phyloP scores from a whole-genome alignment of 148 eudicot species.

The Persicaria tinctoria region DNA sequence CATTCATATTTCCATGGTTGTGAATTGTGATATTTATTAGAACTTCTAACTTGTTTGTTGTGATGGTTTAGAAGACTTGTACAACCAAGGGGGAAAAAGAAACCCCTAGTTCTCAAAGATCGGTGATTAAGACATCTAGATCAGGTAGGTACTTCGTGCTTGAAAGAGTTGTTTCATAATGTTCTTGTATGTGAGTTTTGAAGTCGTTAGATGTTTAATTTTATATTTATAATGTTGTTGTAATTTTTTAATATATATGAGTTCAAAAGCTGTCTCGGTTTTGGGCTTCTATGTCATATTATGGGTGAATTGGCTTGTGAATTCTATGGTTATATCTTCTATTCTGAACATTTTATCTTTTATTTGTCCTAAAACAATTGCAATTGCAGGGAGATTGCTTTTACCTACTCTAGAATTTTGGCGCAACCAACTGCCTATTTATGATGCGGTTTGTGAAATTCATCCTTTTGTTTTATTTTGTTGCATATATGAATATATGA shows the following conservation, averaged over 20 bases:
- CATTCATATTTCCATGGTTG: background rate
- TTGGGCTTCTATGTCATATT: background rate
- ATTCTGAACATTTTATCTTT: background rate
- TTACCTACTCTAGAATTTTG: constrained; percentile 12
- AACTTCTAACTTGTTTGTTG: constrained; percentile 5
- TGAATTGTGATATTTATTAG: background rate
- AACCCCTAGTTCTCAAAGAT: constrained; percentile 1
- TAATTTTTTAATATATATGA: no score
- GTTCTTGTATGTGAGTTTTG: background rate
- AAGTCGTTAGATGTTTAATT: background rate
- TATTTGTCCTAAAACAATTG: background rate
- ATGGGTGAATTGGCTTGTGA: background rate
- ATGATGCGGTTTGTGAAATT: constrained; percentile 14
- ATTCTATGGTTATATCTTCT: background rate
- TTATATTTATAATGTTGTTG: background rate
- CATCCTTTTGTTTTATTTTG: background rate
- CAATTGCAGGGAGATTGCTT: constrained; percentile 14
- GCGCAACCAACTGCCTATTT: constrained; percentile 13
- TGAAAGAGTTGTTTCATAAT: background rate
- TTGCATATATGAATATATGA: background rate
- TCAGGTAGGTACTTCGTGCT: constrained; percentile 4
- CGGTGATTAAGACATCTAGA: constrained; percentile 7
- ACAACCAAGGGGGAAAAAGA: background rate
- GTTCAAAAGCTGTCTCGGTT: no score
- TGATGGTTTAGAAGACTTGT: background rate